These are phyloP conservation scores for Taiozyma sp. DNA, from an alignment of 1,139 yeast genomes.

Conservation along the genomic window DNA sequence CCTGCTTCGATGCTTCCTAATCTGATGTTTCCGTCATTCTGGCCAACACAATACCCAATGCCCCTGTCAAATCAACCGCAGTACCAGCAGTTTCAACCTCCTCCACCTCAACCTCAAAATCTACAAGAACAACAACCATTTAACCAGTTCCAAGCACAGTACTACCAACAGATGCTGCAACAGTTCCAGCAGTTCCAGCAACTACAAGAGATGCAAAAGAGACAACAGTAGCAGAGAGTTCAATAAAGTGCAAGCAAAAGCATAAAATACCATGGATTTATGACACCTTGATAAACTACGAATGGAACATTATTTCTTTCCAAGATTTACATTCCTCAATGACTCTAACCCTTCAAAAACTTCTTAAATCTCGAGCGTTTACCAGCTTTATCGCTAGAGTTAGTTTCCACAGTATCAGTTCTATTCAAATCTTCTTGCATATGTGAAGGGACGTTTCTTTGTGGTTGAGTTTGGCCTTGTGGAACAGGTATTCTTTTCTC, in stretches of 20 bases:
- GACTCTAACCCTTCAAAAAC: conserved; percentile 10
- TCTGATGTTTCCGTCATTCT: background rate
- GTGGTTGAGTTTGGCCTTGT: conserved; percentile 5
- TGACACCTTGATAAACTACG: background rate
- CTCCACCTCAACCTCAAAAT: background rate
- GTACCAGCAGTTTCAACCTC: background rate
- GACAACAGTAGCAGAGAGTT: background rate
- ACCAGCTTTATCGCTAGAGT: conserved; percentile 10
- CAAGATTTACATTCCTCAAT: background rate
- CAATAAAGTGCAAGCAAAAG: too few species aligned
- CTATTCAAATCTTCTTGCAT: background rate
- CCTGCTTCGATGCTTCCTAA: background rate
- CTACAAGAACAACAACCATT: background rate
- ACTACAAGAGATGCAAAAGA: background rate
- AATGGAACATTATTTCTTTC: background rate
- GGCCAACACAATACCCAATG: background rate
- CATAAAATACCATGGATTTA: background rate
- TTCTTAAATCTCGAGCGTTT: conserved; percentile 22
- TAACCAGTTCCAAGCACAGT: background rate
- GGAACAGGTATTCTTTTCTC: conserved; percentile 7
- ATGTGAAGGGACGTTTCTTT: background rate
- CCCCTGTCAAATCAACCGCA: background rate
- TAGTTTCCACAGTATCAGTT: conserved; percentile 1
- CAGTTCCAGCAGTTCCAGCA: background rate
- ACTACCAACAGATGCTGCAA: background rate